These are phyloP conservation scores for Viola odorata DNA, from an alignment of 345 rosid species.

Conservation along the genomic window DNA sequence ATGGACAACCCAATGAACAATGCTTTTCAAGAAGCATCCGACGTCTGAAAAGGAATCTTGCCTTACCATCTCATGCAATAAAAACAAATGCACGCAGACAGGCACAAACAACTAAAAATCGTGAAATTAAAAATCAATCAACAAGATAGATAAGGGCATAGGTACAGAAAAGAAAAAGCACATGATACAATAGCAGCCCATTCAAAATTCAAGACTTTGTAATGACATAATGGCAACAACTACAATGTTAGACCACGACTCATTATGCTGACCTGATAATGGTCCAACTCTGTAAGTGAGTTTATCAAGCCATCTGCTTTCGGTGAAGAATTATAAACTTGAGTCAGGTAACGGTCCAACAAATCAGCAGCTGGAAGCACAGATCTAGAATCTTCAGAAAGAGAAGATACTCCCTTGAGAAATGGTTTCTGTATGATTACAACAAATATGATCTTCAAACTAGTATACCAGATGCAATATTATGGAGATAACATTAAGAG, in stretches of 20 bases:
- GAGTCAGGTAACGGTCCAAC: conserved; percentile 58
- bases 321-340: conserved; percentile 44
- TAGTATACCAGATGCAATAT: conserved; percentile 14
- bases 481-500: conserved; percentile 9
- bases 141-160: no score
- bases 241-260: neutral
- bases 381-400: conserved; percentile 67
- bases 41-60: no score
- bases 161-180: no score
- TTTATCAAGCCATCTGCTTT: conserved; percentile 30
- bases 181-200: no score
- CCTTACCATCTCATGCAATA: no score
- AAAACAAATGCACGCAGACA: no score
- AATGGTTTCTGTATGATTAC: conserved; percentile 58
- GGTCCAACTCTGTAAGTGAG: conserved; percentile 38
- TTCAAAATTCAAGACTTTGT: neutral
- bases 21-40: no score
- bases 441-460: conserved; percentile 6
- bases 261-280: conserved; percentile 50
- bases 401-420: conserved; percentile 57
- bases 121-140: no score
- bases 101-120: no score
- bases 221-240: neutral
- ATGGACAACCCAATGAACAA: no score
- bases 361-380: conserved; percentile 78